phyloP scores from a whole-genome alignment of 1,139 yeast genomes.

The Candida albicans region DNA sequence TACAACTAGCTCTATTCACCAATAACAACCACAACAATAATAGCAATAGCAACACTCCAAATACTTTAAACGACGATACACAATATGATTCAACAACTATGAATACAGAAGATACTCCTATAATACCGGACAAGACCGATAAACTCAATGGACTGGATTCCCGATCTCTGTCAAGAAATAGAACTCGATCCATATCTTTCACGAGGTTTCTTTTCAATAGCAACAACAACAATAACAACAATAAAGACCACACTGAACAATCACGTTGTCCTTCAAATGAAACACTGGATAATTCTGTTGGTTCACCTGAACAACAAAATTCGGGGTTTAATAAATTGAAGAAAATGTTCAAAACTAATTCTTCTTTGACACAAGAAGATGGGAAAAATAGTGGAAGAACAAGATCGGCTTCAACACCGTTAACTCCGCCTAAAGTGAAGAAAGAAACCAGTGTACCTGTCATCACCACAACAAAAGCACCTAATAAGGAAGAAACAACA shows the following conservation, averaged over 20 bases:
- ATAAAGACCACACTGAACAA: slow-evolving; percentile 11
- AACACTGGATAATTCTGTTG: slow-evolving; percentile 6
- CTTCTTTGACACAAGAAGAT: slow-evolving; percentile 6
- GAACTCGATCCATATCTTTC: slow-evolving; percentile 21
- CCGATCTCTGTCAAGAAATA: slow-evolving; percentile 13
- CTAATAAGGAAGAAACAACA: slow-evolving; percentile 1
- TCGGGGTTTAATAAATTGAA: slow-evolving; percentile 11
- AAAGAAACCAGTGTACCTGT: slow-evolving; percentile 1
- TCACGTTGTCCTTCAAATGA: slow-evolving; percentile 12
- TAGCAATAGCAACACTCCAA: background rate
- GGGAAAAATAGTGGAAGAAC: slow-evolving; percentile 5
- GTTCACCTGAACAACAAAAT: slow-evolving; percentile 3
- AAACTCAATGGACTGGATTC: slow-evolving; percentile 4
- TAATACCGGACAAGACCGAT: slow-evolving; percentile 2
- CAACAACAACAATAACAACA: too few species aligned
- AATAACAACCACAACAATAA: background rate
- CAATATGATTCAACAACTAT: too few species aligned
- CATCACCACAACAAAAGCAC: background rate
- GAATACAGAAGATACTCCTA: background rate
- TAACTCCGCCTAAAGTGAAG: slow-evolving; percentile 3
- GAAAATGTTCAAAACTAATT: slow-evolving; percentile 13
- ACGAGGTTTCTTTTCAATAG: slow-evolving; percentile 18
- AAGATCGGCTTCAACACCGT: slow-evolving; percentile 7
- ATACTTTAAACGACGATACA: background rate
- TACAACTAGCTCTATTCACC: slow-evolving; percentile 4